Evolutionary conservation across 768 basidiomycete genomes (phyloP).

Genomic region (Clitopilus hobsonii): DNA sequence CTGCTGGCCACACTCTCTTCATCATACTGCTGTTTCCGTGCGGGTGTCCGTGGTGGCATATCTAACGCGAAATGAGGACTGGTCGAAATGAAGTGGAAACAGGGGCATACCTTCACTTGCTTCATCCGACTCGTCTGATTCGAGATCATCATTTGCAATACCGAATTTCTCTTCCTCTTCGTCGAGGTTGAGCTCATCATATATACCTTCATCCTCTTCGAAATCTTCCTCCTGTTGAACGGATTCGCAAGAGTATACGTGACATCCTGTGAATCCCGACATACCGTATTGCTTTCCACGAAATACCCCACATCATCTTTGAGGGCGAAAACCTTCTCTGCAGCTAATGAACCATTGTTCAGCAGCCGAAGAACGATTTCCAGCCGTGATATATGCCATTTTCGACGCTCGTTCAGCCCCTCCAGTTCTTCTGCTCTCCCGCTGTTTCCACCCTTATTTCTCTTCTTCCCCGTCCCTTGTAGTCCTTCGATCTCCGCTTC

Average conservation of each 20-base stretch:
- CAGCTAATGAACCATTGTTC: conserved; percentile 85
- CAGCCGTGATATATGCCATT: conserved; percentile 91
- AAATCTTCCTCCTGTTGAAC: conserved; percentile 85
- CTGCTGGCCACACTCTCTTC: conserved; percentile 72
- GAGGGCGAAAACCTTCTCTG: conserved; percentile 75
- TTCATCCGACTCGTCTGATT: conserved; percentile 73
- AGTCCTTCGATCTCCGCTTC: conserved; percentile 93
- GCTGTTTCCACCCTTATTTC: conserved; percentile 64
- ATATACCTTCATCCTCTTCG: conserved; percentile 95
- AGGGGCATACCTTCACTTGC: conserved; percentile 62
- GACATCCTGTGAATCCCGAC: too few relatives aligned
- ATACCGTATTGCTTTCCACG: conserved; percentile 90
- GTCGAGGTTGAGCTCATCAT: conserved; percentile 95
- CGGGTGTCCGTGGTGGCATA: conserved; percentile 55
- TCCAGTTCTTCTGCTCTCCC: conserved; percentile 85
- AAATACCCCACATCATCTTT: conserved; percentile 97
- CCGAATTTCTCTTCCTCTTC: conserved; percentile 96
- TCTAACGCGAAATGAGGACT: conserved; percentile 32
- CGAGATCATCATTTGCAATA: conserved; percentile 68
- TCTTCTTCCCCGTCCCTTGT: conserved; percentile 80
- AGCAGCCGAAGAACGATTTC: conserved; percentile 91
- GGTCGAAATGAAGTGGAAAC: neutral
- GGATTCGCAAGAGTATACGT: too few relatives aligned
- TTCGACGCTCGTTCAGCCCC: conserved; percentile 83
- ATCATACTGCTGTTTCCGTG: conserved; percentile 70